Conservation (phyloP, 108 stramenopile genomes). For the Nitzschia sp. region DNA sequence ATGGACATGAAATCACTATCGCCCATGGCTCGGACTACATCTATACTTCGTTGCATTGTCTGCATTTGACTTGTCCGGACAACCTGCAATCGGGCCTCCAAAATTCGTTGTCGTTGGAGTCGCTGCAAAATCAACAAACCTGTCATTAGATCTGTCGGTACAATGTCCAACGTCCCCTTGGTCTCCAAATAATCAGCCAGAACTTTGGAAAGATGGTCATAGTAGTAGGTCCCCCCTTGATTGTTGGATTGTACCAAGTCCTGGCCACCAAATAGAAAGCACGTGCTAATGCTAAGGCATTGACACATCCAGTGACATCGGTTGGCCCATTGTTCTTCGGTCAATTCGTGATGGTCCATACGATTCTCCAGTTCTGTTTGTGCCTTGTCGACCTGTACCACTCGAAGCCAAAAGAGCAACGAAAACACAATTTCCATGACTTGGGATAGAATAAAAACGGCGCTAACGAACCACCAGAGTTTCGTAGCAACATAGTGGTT, state of each 20-base stretch:
- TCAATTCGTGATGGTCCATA: constrained; percentile 33
- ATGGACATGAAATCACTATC: not conserved
- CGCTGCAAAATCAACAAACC: constrained; percentile 76
- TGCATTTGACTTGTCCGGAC: constrained; percentile 20
- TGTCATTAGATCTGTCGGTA: constrained; percentile 76
- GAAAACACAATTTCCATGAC: constrained; percentile 32
- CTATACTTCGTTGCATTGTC: constrained; percentile 7
- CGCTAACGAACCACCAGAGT: constrained; percentile 36
- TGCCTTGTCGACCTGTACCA: constrained; percentile 1
- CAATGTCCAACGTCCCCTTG: constrained; percentile 70
- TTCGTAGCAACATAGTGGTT: constrained; percentile 19
- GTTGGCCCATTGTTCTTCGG: constrained; percentile 65
- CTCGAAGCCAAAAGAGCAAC: constrained; percentile 21
- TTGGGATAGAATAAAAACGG: constrained; percentile 33
- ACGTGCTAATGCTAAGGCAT: constrained; percentile 60
- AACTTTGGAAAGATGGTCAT: constrained; percentile 70
- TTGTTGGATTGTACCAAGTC: constrained; percentile 38
- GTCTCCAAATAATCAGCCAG: constrained; percentile 83
- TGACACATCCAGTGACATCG: constrained; percentile 66
- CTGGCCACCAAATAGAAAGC: constrained; percentile 83
- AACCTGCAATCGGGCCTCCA: constrained; percentile 46
- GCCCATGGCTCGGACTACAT: not conserved
- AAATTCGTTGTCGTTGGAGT: constrained; percentile 63
- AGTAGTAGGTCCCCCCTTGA: constrained; percentile 24
- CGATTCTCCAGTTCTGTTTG: not conserved